phyloP scores from a whole-genome alignment of 805 yeast genomes.

The Candida xiaguanensis region DNA sequence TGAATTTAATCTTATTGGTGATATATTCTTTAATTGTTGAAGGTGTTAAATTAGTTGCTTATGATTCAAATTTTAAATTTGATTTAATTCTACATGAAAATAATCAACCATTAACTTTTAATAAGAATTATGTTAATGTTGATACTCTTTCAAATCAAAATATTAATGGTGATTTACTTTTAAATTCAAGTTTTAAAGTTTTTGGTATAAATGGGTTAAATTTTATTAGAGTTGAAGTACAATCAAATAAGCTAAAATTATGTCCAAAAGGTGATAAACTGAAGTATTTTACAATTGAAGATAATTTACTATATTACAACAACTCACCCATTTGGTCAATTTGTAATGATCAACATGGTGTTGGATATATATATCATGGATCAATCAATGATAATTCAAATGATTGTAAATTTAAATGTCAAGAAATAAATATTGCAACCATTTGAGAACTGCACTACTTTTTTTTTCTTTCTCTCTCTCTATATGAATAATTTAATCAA shows the following conservation, averaged over 20 bases:
- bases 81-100: neutral
- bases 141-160: neutral
- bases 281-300: neutral
- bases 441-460: constrained; percentile 5
- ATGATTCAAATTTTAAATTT: neutral
- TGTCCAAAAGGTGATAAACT: constrained; percentile 1
- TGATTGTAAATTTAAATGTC: neutral
- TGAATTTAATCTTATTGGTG: too few species aligned
- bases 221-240: neutral
- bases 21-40: too few species aligned
- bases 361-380: neutral
- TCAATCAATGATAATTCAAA: neutral
- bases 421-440: neutral
- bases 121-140: neutral
- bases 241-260: neutral
- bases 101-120: neutral
- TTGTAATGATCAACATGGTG: neutral
- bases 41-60: neutral
- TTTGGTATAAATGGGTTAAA: neutral
- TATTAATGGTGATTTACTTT: neutral
- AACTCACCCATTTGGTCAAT: neutral
- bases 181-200: neutral
- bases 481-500: constrained; percentile 15
- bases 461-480: neutral
- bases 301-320: neutral